Evolutionary conservation across 805 yeast species (phyloP).

Genomic region (Yarrowia hollandica): DNA sequence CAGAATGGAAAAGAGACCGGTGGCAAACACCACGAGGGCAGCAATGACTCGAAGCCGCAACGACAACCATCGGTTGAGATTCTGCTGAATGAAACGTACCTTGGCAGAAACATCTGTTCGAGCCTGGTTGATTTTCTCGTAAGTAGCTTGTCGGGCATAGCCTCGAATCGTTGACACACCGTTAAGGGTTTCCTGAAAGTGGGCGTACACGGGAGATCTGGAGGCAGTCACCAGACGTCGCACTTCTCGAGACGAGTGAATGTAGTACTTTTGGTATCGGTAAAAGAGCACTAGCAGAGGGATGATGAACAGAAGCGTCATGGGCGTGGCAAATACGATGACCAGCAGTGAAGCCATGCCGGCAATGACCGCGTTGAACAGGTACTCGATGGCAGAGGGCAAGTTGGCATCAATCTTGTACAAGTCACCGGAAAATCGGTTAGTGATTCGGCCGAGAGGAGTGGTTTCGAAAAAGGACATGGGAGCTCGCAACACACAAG

Average conservation of each 20-base stretch:
- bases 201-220: constrained; percentile 76
- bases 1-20: constrained; percentile 63
- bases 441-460: constrained; percentile 87
- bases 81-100: constrained; percentile 78
- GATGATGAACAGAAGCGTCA: constrained; percentile 65
- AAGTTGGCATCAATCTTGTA: constrained; percentile 80
- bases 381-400: constrained; percentile 42
- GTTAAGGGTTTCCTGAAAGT: constrained; percentile 73
- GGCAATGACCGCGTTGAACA: constrained; percentile 42
- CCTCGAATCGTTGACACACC: constrained; percentile 83
- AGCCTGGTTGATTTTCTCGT: constrained; percentile 48
- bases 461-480: constrained; percentile 95
- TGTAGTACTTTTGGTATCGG: constrained; percentile 70
- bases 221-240: constrained; percentile 70
- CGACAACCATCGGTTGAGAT: constrained; percentile 90
- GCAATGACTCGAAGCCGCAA: constrained; percentile 84
- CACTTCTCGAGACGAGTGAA: constrained; percentile 71
- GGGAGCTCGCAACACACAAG: constrained; percentile 76
- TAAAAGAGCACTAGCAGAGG: constrained; percentile 69
- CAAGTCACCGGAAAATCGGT: constrained; percentile 87
- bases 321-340: constrained; percentile 86
- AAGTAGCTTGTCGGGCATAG: constrained; percentile 64
- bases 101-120: constrained; percentile 71
- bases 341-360: constrained; percentile 68
- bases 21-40: constrained; percentile 72